Evolutionary conservation across 441 rosid genomes (phyloP).

Genomic region (Pelargonium fulgidum): DNA sequence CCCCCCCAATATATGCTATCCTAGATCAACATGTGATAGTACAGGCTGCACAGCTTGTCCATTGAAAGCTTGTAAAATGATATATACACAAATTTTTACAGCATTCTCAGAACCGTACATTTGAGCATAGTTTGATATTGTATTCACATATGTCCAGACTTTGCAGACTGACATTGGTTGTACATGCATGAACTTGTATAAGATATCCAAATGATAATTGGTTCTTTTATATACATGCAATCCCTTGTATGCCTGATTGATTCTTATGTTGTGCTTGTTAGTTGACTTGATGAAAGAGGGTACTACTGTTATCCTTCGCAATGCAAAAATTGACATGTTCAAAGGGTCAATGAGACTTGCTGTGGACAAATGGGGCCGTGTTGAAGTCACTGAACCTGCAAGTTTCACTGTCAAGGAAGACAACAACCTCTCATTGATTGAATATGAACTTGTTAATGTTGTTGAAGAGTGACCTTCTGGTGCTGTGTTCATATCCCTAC

Average conservation of each 20-base stretch:
- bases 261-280: neutral
- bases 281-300: conserved; percentile 7
- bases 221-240: no score
- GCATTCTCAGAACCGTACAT: no score
- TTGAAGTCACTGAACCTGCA: neutral
- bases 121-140: no score
- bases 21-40: no score
- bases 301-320: neutral
- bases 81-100: no score
- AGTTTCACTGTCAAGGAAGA: neutral
- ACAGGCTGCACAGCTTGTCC: no score
- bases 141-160: no score
- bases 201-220: no score
- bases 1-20: no score
- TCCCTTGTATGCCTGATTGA: neutral
- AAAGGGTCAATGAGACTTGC: conserved; percentile 3
- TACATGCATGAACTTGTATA: no score
- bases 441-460: neutral
- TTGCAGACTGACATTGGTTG: no score
- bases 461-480: neutral
- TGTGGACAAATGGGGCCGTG: conserved; percentile 2
- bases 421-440: neutral
- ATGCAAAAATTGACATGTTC: neutral
- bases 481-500: neutral
- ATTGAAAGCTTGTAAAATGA: no score